A percentile compares a stretch with the other conserved stretches of the same genome.
Conservation (phyloP, 106 monocot genomes). For the Phalaenopsis equestris region DNA sequence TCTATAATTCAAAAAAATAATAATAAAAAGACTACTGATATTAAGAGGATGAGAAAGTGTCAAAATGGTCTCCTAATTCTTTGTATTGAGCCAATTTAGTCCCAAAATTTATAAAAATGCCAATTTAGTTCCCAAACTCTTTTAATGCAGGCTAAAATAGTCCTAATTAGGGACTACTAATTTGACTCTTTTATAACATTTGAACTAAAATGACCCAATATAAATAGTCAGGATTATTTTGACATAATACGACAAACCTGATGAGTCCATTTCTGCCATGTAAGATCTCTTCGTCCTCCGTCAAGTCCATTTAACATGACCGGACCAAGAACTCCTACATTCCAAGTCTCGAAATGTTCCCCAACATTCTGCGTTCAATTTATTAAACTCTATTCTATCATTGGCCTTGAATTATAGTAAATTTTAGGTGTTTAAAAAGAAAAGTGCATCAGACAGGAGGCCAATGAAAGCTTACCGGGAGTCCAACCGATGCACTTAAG, state of each 20-base stretch:
- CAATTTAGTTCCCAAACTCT: no score
- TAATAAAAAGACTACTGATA: neutral
- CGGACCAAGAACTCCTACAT: conserved; percentile 90
- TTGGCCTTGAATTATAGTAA: neutral
- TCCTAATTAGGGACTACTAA: no score
- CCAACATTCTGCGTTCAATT: conserved; percentile 58
- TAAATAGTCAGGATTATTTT: no score
- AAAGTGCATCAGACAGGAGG: neutral
- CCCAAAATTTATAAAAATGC: no score
- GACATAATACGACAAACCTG: conserved; percentile 18
- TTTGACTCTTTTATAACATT: no score
- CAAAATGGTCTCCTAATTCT: no score
- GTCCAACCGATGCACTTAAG: conserved; percentile 79
- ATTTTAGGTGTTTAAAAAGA: neutral
- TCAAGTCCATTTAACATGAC: conserved; percentile 77
- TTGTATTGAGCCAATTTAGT: no score
- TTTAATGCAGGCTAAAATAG: no score
- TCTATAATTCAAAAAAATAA: neutral
- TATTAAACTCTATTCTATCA: neutral
- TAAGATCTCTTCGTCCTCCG: conserved; percentile 79
- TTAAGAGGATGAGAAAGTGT: neutral
- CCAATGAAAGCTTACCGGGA: conserved; percentile 49
- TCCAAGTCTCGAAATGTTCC: conserved; percentile 91
- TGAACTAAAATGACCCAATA: no score
- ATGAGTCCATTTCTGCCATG: conserved; percentile 92